phyloP scores from a whole-genome alignment of 169 alveolate species.

The Cryptosporidium parvum region DNA sequence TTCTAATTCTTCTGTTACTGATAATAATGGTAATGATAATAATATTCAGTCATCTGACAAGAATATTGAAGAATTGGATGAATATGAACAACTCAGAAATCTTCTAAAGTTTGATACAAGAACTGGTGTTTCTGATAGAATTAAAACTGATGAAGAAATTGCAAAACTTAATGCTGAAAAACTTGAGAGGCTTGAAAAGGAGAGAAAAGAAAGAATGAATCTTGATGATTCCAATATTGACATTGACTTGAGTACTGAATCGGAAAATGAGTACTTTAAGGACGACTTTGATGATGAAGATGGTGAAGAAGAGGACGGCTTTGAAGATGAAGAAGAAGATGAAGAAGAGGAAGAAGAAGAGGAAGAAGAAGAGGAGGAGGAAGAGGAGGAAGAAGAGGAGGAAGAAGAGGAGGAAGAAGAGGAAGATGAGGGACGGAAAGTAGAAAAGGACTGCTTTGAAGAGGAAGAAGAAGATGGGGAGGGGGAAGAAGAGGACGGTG shows the following conservation, averaged over 20 bases:
- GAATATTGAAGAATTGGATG: constrained; percentile 17
- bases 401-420: background rate
- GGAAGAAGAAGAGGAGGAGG: background rate
- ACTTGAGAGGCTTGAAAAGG: constrained; percentile 48
- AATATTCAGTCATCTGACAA: background rate
- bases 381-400: background rate
- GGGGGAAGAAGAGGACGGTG: background rate
- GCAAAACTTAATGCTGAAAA: constrained; percentile 43
- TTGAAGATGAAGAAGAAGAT: background rate
- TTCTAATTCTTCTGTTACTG: background rate
- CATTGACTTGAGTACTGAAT: background rate
- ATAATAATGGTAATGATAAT: no score
- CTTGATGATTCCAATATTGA: constrained; percentile 5
- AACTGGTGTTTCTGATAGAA: constrained; percentile 63
- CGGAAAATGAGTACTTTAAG: background rate
- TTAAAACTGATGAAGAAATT: constrained; percentile 67
- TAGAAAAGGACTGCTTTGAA: background rate
- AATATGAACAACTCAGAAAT: constrained; percentile 50
- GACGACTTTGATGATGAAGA: background rate
- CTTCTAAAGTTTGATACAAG: constrained; percentile 52
- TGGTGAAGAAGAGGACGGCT: background rate
- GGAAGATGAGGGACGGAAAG: background rate
- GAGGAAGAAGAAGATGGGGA: background rate
- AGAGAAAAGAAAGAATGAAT: constrained; percentile 49
- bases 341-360: background rate